Evolutionary conservation across 169 alveolate species (phyloP).

Genomic region (Cryptosporidium meleagridis): DNA sequence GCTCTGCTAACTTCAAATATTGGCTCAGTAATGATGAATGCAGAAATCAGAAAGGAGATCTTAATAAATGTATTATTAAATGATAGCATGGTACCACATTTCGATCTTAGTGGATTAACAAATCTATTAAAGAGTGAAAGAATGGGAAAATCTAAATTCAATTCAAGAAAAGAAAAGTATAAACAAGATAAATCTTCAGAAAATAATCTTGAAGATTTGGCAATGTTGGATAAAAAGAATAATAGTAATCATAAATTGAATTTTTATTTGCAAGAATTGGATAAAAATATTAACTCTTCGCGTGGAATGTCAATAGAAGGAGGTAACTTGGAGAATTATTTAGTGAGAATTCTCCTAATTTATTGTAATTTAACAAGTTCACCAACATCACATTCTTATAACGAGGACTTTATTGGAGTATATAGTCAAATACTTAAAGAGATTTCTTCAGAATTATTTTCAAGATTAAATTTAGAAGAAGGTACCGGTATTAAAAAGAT

Average conservation of each 20-base stretch:
- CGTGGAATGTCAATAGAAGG: not conserved
- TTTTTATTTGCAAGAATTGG: not conserved
- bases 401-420: constrained; percentile 7
- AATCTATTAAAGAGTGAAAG: constrained; percentile 26
- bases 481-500: too few relatives aligned
- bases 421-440: constrained; percentile 14
- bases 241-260: not conserved
- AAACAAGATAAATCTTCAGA: not conserved
- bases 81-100: not conserved
- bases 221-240: not conserved
- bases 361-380: constrained; percentile 16
- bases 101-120: not conserved
- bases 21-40: not conserved
- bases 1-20: not conserved
- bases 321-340: not conserved
- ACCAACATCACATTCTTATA: not conserved
- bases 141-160: not conserved
- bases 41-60: not conserved
- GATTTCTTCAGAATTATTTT: constrained; percentile 33
- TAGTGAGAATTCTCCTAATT: not conserved
- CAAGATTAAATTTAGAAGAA: not conserved
- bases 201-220: not conserved
- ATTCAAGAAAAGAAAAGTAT: not conserved
- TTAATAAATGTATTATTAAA: constrained; percentile 5
- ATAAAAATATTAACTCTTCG: not conserved